Base-by-base conservation (phyloP, 768 basidiomycete genomes). In the Lactifluus volemus region DNA sequence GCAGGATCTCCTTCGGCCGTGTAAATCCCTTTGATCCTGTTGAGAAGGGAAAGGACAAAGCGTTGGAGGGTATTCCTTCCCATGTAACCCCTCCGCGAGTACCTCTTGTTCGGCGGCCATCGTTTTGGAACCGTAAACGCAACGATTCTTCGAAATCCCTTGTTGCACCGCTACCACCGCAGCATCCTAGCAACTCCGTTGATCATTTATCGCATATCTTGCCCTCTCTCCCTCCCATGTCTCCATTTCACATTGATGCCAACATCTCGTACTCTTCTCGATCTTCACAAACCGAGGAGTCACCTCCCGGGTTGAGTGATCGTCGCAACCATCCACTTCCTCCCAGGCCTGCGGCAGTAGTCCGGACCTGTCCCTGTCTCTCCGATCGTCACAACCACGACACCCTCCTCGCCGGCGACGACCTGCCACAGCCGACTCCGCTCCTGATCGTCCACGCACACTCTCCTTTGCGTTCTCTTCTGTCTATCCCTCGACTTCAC, bases 1-100 rank as follows among this genome's bases (percentile, higher is more conserved):
- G 86, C 58, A 84, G 85, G 3, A 62, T 84, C 14, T 88, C 87
- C 0, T 74, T 87, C 58, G 82, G 79, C 11, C 53, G 38, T 14
- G 73, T 80, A 4, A 70, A 81, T 11, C 68, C 73, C 32, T 67
- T 76, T 38, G 70, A 70, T 49, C 67, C 73, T 7, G 74, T 79
- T 29, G 56, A 69, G 11, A 83, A 83, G 66, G 77, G 74, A 29
- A 71, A 74, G 52, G 70, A 65, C 12, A 81, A 80, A 60, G 75
- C 72, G 54, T 76, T 77, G 49, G 70, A 70, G 19, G 73, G 71
- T 44, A 65, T 62, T 19, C 62, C 70, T 64, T 44, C 65, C 32
- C 63, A 64, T 32, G 57, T 65, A 14, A 65, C 63, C 15, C 63
- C 67, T 30, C 65, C 67, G 39, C 55, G 60, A 30, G 65, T 55